A percentile compares a stretch with the other conserved stretches of the same genome.
These are phyloP conservation scores for Magnolia officinalis DNA, from an alignment of 164 flowering plant genomes.

Conservation along the genomic window DNA sequence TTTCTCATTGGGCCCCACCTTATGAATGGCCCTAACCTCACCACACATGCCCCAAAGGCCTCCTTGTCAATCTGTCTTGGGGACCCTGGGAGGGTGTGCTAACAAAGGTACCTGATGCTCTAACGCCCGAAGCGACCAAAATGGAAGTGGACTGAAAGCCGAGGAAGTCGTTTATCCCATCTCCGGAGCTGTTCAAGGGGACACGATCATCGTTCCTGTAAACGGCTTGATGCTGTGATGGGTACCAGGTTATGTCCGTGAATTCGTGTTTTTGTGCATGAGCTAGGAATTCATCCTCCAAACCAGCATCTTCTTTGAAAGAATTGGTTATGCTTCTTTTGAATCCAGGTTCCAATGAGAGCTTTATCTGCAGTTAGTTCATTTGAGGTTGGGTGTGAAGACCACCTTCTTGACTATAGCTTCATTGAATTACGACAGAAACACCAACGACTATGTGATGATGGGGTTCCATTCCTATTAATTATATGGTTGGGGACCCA, in stretches of 20 bases:
- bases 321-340: constrained; percentile 68
- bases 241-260: constrained; percentile 88
- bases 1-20: too few relatives aligned
- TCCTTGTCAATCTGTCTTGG: too few relatives aligned
- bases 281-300: constrained; percentile 53
- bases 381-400: neutral
- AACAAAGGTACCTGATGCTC: constrained; percentile 52
- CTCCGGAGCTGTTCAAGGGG: constrained; percentile 48
- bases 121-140: constrained; percentile 35
- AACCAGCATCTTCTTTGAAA: constrained; percentile 47
- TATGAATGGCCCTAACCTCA: too few relatives aligned
- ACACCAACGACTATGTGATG: too few relatives aligned
- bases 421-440: too few relatives aligned
- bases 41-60: too few relatives aligned
- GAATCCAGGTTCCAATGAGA: constrained; percentile 60
- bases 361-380: constrained; percentile 44
- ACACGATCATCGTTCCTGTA: constrained; percentile 75
- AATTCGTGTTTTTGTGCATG: constrained; percentile 66
- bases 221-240: constrained; percentile 60
- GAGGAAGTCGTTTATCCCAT: constrained; percentile 69
- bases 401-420: too few relatives aligned
- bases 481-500: too few relatives aligned
- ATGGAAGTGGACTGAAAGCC: constrained; percentile 65
- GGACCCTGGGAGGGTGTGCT: neutral
- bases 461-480: too few relatives aligned